Base-by-base conservation (phyloP, 176 grass and related monocot species). In the Triticum urartu region DNA sequence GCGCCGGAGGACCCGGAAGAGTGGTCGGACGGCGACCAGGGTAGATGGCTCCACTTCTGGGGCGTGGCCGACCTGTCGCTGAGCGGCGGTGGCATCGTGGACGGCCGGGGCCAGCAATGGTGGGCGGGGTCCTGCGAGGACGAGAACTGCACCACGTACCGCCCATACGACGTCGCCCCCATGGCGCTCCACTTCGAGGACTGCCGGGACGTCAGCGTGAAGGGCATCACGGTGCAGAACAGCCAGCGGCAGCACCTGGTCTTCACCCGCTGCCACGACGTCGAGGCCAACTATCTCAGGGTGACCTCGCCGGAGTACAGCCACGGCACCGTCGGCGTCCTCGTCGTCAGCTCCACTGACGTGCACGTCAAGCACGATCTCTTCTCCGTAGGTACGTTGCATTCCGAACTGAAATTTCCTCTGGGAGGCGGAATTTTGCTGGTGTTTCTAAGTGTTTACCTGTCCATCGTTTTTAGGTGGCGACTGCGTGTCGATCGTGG, bases 401-500 rank as follows among this genome's bases (percentile, higher is more conserved):
- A 9, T 75, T 54, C 24, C 1, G 3, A 75, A 15, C 24, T 5
- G 24, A 75, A 15, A 40, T n/a, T 5, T 9, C 68, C 0, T 76
- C 25, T 65, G 61, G 20, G 13, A 48, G 47, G 30, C 4, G 33
- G 9, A 25, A 0, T 75, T 82, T n/a, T 65, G 25, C 11, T 32
- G 3, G 9, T 11, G 11, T 24, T 69, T 68, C 5, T 10, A 15
- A 39, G 0, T 58, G 1, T 11, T 14, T 1, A 11, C 2, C 1
- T 2, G 20, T 10, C 11, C 1, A 47, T 4, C 38, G 47, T 58
- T 43, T 86, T 67, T 64, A 98, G 95, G 95, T 22, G 89, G 90
- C 24, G 95, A 98, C 4, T 98, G 95, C 20, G 89, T 98, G 26
- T 94, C 95, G 20, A 95, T 98, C 21, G 65, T 88, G n/a, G 76